Evolutionary conservation across 1,284 basidiomycete species (phyloP), one percentile per base, ranked within the genome.

Genomic region (Leccinum solheimii): DNA sequence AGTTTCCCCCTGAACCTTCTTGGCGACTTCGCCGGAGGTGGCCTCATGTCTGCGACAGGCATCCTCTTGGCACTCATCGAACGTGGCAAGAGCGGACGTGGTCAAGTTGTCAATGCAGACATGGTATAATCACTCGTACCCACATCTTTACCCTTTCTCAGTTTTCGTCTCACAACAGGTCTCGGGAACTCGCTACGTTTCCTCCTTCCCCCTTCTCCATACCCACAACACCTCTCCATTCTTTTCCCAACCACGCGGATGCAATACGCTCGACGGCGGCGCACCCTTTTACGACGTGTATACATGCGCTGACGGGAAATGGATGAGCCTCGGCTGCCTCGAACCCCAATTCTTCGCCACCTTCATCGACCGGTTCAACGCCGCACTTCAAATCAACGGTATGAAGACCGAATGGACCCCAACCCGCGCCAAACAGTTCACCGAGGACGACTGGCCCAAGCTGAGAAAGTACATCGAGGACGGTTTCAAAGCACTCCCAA

Each of bases 1-100:
- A 76, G 78, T 26, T 91, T 90, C 60, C 92, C 92, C 5, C 73
- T 90, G 23, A 94, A 94, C 69, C 72, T 94, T 23, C 79, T 94
- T 1, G 90, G 85, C 27, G 92, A 94, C 71, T 94, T 94, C 74
- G 92, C 88, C 1, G 92, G 92, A 4, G 92, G 92, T 8, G 90
- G 90, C 3, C 73, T 92, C 43, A 83, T 86, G 62, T 93, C 90
- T 67, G 86, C 85, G 0, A 71, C 87, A 21, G 92, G 92, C 5
- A 88, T 94, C 64, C 79, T 94, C 10, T 78, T 94, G 6, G 92
- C 92, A 0, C 77, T 95, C 16, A 72, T 91, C 53, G 87, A 92
- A 68, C 83, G 91, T 52, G 76, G 76, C 27, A 80, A 74, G 57
- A 90, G 83, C 64, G 86, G 86, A 14, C 78, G 79, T 4, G 92